Evolutionary conservation across 805 yeast genomes (phyloP), one percentile per base, ranked within the genome.

Genomic region (Suhomyces vadensis): DNA sequence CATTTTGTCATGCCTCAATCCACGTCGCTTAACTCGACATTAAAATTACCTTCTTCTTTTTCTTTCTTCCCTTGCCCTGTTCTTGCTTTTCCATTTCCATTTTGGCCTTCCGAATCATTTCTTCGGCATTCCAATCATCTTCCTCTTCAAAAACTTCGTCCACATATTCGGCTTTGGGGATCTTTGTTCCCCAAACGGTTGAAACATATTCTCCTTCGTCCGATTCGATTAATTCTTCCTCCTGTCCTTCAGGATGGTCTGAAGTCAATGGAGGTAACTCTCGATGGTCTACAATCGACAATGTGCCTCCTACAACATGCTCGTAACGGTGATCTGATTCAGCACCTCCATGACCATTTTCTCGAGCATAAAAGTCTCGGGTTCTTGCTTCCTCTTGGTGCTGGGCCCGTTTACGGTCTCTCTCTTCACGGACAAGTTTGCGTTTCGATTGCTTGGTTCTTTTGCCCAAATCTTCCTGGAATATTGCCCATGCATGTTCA

Each of bases 181-280:
- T 77, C 42, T 65, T 70, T 1, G 94, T 86, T 0, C 95, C 95
- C 95, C 95, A 87, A 2, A 87, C 81, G 0, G 94, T 83, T 1
- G 79, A 77, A 31, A 71, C 68, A 43, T 57, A 65, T 9, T 61
- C 62, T 39, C 39, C 31, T 39, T 38, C 31, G 25, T 54, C 57
- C 25, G 36, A 51, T 4, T 6, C 33, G 13, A 33, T 38, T 4
- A 14, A 6, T 6, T 38, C 48, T 4, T 39, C 37, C 2, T 35
- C 39, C 3, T 35, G 31, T 13, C 53, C 57, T 23, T 54, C 56
- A 16, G 31, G 37, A 13, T 26, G 22, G 3, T 49, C 48, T 1
- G 47, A 43, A 8, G n/a, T 13, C 45, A 25, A 42, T 11, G 63
- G 58, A 8, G 73, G 72, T 16, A 68, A 52, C 23, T 69, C 67